Evolutionary conservation across 371 early-diverging fungal genomes (phyloP).

Genomic region (Mortierella sp.): DNA sequence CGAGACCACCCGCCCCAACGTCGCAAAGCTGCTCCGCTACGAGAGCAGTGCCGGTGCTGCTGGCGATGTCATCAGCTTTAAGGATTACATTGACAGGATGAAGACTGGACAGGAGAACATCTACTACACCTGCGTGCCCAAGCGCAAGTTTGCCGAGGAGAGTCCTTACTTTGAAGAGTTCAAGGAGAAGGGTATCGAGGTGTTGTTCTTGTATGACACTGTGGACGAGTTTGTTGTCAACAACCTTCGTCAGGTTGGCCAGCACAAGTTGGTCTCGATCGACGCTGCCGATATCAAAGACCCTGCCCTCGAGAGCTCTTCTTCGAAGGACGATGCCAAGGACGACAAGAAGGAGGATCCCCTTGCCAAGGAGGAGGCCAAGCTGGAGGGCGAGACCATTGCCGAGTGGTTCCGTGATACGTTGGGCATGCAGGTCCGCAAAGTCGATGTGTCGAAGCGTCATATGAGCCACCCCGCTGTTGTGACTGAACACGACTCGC

Average conservation of each 20-base stretch:
- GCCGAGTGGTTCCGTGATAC: slow-evolving; percentile 76
- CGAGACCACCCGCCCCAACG: slow-evolving; percentile 73
- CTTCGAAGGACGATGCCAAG: slow-evolving; percentile 54
- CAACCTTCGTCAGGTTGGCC: slow-evolving; percentile 79
- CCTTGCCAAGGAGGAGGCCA: slow-evolving; percentile 69
- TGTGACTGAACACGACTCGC: slow-evolving; percentile 82
- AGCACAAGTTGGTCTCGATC: slow-evolving; percentile 85
- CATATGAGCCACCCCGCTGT: slow-evolving; percentile 82
- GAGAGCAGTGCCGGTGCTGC: slow-evolving; percentile 75
- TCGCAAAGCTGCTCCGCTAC: slow-evolving; percentile 91
- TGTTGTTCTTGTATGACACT: slow-evolving; percentile 87
- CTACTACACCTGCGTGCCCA: slow-evolving; percentile 89
- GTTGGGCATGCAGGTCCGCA: slow-evolving; percentile 75
- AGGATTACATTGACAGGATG: slow-evolving; percentile 92
- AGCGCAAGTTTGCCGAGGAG: slow-evolving; percentile 81
- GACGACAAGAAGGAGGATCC: slow-evolving; percentile 22
- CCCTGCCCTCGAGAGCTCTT: slow-evolving; percentile 57
- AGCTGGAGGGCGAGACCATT: slow-evolving; percentile 71
- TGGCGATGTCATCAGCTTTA: slow-evolving; percentile 81
- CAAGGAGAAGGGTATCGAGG: slow-evolving; percentile 80
- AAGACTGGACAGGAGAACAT: slow-evolving; percentile 93
- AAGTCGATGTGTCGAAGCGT: slow-evolving; percentile 79
- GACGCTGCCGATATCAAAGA: slow-evolving; percentile 78
- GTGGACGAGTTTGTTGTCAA: slow-evolving; percentile 94
- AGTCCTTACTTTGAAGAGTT: slow-evolving; percentile 93